Base-by-base conservation (phyloP, 768 basidiomycete genomes). In the Trametes sanguinea region DNA sequence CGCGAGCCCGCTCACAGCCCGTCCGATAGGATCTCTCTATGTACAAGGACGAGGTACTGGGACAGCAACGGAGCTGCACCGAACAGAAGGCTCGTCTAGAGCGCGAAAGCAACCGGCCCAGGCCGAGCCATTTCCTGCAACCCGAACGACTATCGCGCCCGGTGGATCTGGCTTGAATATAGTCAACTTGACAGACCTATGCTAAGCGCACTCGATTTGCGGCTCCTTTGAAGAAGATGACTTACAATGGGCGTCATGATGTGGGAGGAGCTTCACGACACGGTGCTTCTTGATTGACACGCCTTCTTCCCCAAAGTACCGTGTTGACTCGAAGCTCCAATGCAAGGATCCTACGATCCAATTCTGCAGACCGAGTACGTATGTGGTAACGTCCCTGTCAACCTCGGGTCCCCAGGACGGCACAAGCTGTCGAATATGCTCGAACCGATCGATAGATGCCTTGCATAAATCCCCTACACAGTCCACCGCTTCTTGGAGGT, bases 311-410 rank as follows among this genome's bases (percentile, higher is more conserved):
- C 87, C 89, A 68, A 90, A 90, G 69, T 91, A 91, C 2, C 89
- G 80, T 59, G 80, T 79, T 2, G 84, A 84, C 73, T 83, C 80
- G 73, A 88, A 89, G 70, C 85, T 86, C 89, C 89, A 91, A 62
- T 88, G 83, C 42, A 89, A 72, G 40, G 83, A 85, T 75, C 86
- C 89, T 35, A 87, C 82, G 64, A 88, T 87, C 89, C 88, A 89
- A 62, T 85, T 80, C 65, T 84, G 83, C 35, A 90, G 72, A n/a
- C 87, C 86, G 44, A 80, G 73, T 44, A 90, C 76, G 62, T 90
- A 90, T 17, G 75, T 73, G 14, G 69, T 70, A 39, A 89, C 86
- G 72, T 85, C 83, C 14, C 70, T 72, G 67, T 89, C 87, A 46
- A 89, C 71, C 44, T 84, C 81, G 2, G 78, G 74, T 6, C 83